These are phyloP conservation scores for Zopfia rhizophila DNA, from an alignment of 2,329 filamentous ascomycete species.

Conservation along the genomic window DNA sequence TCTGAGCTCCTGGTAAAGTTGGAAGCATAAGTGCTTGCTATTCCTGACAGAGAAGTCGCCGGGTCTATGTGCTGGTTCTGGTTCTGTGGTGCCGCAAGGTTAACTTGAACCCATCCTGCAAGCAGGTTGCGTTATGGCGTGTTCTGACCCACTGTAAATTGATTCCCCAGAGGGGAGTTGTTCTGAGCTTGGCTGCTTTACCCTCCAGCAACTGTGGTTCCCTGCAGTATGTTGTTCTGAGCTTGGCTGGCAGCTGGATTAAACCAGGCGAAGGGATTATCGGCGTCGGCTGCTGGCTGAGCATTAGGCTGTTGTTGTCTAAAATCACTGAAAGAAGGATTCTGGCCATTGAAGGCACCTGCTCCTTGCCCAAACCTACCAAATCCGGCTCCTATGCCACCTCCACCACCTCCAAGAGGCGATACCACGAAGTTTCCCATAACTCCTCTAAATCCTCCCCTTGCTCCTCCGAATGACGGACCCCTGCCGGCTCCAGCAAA, in stretches of 20 bases:
- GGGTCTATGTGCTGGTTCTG: not conserved
- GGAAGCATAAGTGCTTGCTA: not conserved
- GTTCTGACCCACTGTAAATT: too few relatives aligned
- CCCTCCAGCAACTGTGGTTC: too few relatives aligned
- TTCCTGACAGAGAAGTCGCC: slow-evolving; percentile 2
- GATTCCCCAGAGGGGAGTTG: too few relatives aligned
- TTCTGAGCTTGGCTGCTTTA: too few relatives aligned
- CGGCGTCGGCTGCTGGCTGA: not conserved
- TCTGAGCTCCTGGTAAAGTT: slow-evolving; percentile 1
- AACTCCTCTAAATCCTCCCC: not conserved
- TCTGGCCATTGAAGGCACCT: not conserved
- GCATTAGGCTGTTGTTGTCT: not conserved
- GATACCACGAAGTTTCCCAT: too few relatives aligned
- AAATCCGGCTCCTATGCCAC: not conserved
- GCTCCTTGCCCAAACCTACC: not conserved
- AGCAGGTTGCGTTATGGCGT: slow-evolving; percentile 12
- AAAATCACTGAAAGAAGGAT: not conserved
- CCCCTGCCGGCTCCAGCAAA: not conserved
- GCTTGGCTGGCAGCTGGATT: not conserved
- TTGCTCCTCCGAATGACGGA: not conserved
- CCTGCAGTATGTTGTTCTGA: not conserved
- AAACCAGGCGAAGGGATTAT: slow-evolving; percentile 1
- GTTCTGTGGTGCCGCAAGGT: slow-evolving; percentile 12
- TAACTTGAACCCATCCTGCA: slow-evolving; percentile 9
- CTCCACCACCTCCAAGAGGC: too few relatives aligned